A percentile compares a stretch with the other conserved stretches of the same genome.
These are phyloP conservation scores for Lotus japonicus DNA, from an alignment of 306 rosid species.

Conservation along the genomic window DNA sequence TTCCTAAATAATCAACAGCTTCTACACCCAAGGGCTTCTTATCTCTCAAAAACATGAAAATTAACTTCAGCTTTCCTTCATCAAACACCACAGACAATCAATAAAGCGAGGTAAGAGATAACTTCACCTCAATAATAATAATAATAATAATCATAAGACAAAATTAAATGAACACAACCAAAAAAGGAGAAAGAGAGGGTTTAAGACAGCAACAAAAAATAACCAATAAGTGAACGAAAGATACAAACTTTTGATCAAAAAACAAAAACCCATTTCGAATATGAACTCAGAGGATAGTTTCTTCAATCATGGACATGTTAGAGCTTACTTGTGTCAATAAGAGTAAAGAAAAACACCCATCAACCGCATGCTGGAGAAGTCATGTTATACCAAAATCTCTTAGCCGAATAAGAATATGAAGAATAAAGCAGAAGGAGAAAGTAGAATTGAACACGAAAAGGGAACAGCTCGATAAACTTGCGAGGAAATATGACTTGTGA, in stretches of 20 bases:
- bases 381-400: slow-evolving; percentile 8
- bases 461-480: not conserved
- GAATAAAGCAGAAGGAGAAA: not conserved
- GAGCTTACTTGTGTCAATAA: slow-evolving; percentile 26
- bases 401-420: not conserved
- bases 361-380: slow-evolving; percentile 18
- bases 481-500: not conserved
- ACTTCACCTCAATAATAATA: not conserved
- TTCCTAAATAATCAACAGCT: not conserved
- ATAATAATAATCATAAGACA: not conserved
- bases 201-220: not conserved
- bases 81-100: not conserved
- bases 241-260: slow-evolving; percentile 3
- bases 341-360: slow-evolving; percentile 3
- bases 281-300: not conserved
- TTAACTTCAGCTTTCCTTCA: slow-evolving; percentile 7
- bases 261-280: slow-evolving; percentile 7
- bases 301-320: not conserved
- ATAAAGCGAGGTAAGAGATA: not conserved
- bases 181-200: not conserved
- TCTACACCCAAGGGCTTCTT: not conserved
- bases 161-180: not conserved
- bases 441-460: slow-evolving; percentile 23
- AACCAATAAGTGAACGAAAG: not conserved
- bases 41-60: not conserved